Evolutionary conservation across 345 rosid genomes (phyloP), one percentile per base, ranked within the genome.

Genomic region (Murraya paniculata): DNA sequence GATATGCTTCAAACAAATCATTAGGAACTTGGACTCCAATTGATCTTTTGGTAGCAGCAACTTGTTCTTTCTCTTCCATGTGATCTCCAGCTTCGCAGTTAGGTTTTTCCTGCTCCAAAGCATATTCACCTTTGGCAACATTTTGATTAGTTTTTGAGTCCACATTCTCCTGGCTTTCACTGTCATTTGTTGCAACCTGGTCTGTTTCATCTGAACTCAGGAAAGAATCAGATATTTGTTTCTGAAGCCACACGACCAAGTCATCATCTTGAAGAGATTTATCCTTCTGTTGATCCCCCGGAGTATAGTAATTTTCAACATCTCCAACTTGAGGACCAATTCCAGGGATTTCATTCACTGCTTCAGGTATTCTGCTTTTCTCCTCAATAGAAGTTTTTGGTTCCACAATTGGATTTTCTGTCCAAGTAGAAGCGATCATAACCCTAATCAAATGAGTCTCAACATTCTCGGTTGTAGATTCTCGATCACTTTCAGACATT

Each of bases 381-480:
- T 74, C 75, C 33, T 77, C 82, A 14, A 61, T 38, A 35, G 64
- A 82, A 59, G 50, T 75, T 57, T 45, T 56, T 62, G 55, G 36
- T 31, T 62, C 83, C 71, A 65, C 45, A 64, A 19, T 27, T 73
- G 70, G 45, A 35, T 64, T 45, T 48, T 45, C 67, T 5, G 70
- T 31, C 67, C 74, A 69, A 74, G 62, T 39, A 73, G 79, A 71
- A 77, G 35, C 45, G 24, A 30, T 19, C 57, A 25, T 16, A 25
- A 22, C 18, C 35, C 33, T 64, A 19, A 9, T 64, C 6, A 64
- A 72, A 79, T 75, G 62, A 64, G 53, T 64, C 56, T 80, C 78
- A 50, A 60, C 68, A 65, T 79, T 77, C 56, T 78, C 83, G 25
- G 64, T 22, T n/a, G 71, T 64, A 19, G 78, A 77, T 81, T 62